Base-by-base conservation (phyloP, 23 red algal species). In the Gracilariopsis chorda region DNA sequence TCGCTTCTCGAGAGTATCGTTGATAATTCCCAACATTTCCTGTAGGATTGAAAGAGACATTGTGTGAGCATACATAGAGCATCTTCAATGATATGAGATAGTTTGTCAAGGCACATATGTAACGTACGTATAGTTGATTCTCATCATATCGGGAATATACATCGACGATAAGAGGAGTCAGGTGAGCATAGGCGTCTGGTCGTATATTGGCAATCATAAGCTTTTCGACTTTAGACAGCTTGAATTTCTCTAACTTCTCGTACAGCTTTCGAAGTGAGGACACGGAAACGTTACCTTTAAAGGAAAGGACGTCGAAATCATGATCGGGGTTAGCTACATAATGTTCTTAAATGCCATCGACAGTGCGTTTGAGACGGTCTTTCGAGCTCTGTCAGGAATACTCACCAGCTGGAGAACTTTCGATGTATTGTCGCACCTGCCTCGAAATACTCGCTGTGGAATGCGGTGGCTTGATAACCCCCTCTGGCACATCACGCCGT, bases 181-280 rank as follows among this genome's bases (percentile, higher is more conserved):
- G 47, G 55, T 88, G 84, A 8, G 84, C 84, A 71, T 88, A 88
- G 8, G 84, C 70, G 25, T 71, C 63, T 27, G 84, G 84, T 41
- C 84, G 40, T 12, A 88, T 88, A 48, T 88, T 88, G 28, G 65
- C 84, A 12, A 88, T 88, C 84, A 88, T 88, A 48, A 88, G 49
- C 14, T 59, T 51, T 68, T 88, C 84, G 14, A 63, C 58, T 30
- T 23, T 17, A 10, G 65, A 63, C 20, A 88, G 56, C 21, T 57
- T 71, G 65, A 75, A 88, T 39, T 55, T 75, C 48, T 88, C 70
- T 25, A 88, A 67, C 35, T 77, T 88, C 8, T 0, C 29, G 56
- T 42, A 88, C 16, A 88, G 45, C 40, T 35, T 23, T 58, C 67
- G 36, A 44, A 88, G 35, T 7, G 63, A 76, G 28, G 63, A 33